Evolutionary conservation across 306 rosid species (phyloP).

Genomic region (Trichosanthes truncata): DNA sequence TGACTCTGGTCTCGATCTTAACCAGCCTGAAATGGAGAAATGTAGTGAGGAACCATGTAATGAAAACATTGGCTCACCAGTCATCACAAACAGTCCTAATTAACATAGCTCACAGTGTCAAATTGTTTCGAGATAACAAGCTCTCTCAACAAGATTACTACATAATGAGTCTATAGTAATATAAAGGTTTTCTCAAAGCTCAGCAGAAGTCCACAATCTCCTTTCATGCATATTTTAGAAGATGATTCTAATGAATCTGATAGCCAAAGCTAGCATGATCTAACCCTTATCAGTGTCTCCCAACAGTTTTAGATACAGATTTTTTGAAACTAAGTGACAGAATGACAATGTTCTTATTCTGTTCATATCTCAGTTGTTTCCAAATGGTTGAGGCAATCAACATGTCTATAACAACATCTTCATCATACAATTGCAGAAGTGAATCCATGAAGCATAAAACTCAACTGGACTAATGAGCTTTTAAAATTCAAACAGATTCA

Average conservation of each 20-base stretch:
- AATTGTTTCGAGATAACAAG: background rate
- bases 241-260: background rate
- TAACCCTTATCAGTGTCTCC: background rate
- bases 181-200: background rate
- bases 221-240: background rate
- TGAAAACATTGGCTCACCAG: constrained; percentile 5
- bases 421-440: background rate
- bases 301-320: background rate
- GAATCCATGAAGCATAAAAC: background rate
- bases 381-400: background rate
- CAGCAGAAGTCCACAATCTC: background rate
- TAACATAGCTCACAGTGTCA: background rate
- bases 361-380: background rate
- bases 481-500: background rate
- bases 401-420: background rate
- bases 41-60: constrained; percentile 11
- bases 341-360: background rate
- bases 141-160: background rate
- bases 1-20: background rate
- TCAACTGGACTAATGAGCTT: background rate
- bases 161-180: background rate
- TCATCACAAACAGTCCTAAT: background rate
- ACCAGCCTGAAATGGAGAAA: constrained; percentile 11
- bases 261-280: background rate
- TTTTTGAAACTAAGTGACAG: background rate